Percentiles rank a stretch among this genome's conserved stretches.
These are phyloP conservation scores for Pelargonium myrrhifolium DNA, from an alignment of 441 rosid genomes.

Conservation along the genomic window DNA sequence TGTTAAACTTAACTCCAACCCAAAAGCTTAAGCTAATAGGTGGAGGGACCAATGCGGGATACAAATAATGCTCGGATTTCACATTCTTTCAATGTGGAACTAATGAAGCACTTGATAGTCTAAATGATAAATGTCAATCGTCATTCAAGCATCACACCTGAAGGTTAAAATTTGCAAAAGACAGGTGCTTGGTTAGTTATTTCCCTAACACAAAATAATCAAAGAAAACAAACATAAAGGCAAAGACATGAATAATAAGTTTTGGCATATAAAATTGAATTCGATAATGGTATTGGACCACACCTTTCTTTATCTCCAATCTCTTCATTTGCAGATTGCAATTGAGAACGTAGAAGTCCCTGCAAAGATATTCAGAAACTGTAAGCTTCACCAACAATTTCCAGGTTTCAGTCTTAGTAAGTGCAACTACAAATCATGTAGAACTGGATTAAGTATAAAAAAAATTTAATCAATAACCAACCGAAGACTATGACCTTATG, in stretches of 20 bases:
- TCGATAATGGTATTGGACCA: constrained; percentile 6
- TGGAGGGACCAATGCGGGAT: too few relatives aligned
- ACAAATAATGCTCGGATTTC: too few relatives aligned
- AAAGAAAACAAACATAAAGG: not conserved
- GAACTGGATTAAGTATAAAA: not conserved
- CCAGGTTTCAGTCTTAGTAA: not conserved
- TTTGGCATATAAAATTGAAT: not conserved
- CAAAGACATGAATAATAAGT: not conserved
- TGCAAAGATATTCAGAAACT: constrained; percentile 30
- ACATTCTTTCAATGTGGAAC: not conserved
- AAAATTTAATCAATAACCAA: not conserved
- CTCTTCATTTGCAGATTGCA: constrained; percentile 86
- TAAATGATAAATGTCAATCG: not conserved
- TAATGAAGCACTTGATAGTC: not conserved
- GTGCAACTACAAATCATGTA: not conserved
- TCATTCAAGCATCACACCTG: not conserved
- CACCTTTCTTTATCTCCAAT: constrained; percentile 66
- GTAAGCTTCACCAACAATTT: not conserved
- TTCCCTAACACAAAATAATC: not conserved
- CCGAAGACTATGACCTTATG: not conserved
- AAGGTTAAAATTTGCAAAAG: not conserved
- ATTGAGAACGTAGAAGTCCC: constrained; percentile 82
- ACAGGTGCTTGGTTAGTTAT: not conserved
- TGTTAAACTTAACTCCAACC: too few relatives aligned
- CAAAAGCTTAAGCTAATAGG: not conserved